Conservation (phyloP, 1,284 basidiomycete genomes). For the Athelia psychrophila region DNA sequence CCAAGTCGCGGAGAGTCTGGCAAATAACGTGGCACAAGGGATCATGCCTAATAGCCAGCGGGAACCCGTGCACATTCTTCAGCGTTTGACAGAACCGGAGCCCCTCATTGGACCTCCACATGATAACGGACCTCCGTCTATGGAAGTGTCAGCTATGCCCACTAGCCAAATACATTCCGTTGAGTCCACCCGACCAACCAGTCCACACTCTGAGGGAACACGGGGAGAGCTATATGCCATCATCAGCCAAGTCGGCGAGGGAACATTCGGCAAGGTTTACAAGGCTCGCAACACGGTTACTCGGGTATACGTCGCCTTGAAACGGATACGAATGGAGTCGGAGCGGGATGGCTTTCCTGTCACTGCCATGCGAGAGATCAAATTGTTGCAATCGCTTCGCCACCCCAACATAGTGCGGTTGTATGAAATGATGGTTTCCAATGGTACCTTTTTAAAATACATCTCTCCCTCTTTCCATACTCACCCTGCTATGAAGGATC, state of each 20-base stretch:
- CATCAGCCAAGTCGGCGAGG: constrained; percentile 94
- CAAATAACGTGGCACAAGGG: background rate
- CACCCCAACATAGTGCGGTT: constrained; percentile 90
- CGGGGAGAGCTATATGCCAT: constrained; percentile 79
- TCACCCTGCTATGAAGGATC: constrained; percentile 55
- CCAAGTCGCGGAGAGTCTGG: no score
- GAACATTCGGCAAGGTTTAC: constrained; percentile 99
- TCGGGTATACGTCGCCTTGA: constrained; percentile 83
- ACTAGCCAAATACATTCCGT: background rate
- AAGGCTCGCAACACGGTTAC: constrained; percentile 87
- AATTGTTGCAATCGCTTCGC: constrained; percentile 87
- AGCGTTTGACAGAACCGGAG: background rate
- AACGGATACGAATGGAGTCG: constrained; percentile 97
- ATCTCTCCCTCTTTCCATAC: constrained; percentile 5
- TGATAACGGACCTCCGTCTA: background rate
- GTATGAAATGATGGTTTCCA: constrained; percentile 98
- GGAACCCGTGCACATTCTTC: background rate
- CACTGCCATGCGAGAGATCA: constrained; percentile 99
- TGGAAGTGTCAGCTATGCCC: background rate
- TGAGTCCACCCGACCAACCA: background rate
- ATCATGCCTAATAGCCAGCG: background rate
- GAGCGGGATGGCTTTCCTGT: constrained; percentile 99
- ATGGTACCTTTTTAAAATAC: constrained; percentile 54
- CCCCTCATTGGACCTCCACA: no score
- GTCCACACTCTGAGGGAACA: constrained; percentile 5